Percentiles rank a stretch among this genome's conserved stretches.
Conservation (phyloP, 257 asterid genomes). For the Solanum tacnaense region DNA sequence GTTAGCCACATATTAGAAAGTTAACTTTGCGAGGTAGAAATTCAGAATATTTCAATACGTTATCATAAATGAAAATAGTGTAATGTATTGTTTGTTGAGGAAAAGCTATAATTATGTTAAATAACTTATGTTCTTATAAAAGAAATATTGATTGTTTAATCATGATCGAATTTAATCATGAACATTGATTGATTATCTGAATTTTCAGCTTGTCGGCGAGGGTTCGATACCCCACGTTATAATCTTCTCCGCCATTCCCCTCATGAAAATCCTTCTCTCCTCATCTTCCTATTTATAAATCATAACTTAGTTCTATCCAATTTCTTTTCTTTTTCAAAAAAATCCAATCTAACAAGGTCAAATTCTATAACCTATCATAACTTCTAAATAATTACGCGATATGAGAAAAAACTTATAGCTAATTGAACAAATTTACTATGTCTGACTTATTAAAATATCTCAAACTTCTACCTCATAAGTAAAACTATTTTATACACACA, state of each 20-base stretch:
- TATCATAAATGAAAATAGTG: neutral
- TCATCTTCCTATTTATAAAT: neutral
- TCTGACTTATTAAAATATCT: neutral
- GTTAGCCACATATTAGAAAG: neutral
- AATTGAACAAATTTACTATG: neutral
- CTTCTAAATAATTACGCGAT: neutral
- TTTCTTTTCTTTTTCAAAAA: too few species aligned
- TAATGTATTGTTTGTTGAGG: too few species aligned
- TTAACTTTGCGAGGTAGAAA: neutral
- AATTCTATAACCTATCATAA: too few species aligned
- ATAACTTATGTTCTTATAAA: neutral
- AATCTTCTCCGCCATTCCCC: too few species aligned
- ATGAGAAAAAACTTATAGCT: neutral
- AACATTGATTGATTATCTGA: too few species aligned
- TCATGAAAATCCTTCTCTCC: neutral
- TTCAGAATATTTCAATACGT: neutral
- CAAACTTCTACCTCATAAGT: too few species aligned
- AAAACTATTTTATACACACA: too few species aligned
- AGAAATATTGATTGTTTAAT: neutral
- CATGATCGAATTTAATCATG: neutral
- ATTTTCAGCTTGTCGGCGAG: neutral
- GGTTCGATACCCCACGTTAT: too few species aligned
- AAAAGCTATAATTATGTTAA: neutral
- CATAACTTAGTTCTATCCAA: neutral
- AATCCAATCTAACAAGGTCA: accelerated